A percentile compares a stretch with the other conserved stretches of the same genome.
phyloP scores from a whole-genome alignment of 2,329 filamentous ascomycete genomes.

The Xylariaceae sp. region DNA sequence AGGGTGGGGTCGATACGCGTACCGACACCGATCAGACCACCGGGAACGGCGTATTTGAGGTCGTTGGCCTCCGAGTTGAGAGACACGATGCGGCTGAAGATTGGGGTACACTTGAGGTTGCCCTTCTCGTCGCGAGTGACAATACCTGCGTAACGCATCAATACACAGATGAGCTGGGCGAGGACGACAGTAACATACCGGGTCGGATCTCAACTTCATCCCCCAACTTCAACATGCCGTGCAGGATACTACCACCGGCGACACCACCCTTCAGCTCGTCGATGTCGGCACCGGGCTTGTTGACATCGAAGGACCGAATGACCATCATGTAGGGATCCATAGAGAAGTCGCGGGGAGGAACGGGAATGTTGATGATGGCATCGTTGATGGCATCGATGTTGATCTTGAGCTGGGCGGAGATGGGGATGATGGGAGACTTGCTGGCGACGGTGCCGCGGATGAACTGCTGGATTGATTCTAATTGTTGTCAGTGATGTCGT shows the following conservation, averaged over 20 bases:
- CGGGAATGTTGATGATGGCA: conserved; percentile 89
- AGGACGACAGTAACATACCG: conserved; percentile 40
- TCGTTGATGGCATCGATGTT: conserved; percentile 99
- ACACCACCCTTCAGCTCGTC: conserved; percentile 98
- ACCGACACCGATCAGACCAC: conserved; percentile 96
- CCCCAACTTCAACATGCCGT: conserved; percentile 92
- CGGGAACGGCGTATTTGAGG: conserved; percentile 95
- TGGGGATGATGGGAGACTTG: conserved; percentile 91
- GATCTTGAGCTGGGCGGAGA: conserved; percentile 97
- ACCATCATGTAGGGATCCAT: conserved; percentile 97
- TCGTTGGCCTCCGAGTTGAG: conserved; percentile 98
- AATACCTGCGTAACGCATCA: conserved; percentile 45
- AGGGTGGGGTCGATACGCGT: conserved; percentile 96
- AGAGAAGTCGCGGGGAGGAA: conserved; percentile 86
- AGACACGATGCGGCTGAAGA: conserved; percentile 91
- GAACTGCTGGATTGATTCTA: conserved; percentile 92
- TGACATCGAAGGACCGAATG: conserved; percentile 98
- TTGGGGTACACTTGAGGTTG: conserved; percentile 92
- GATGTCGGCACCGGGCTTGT: conserved; percentile 98
- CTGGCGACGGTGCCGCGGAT: conserved; percentile 96
- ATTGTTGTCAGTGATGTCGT: conserved; percentile 1
- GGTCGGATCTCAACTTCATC: conserved; percentile 98
- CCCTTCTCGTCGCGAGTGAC: conserved; percentile 93
- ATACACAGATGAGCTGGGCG: not conserved
- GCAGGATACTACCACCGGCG: conserved; percentile 92